Evolutionary conservation across 495 filamentous ascomycete genomes (phyloP).

Genomic region (Rusavskia elegans): DNA sequence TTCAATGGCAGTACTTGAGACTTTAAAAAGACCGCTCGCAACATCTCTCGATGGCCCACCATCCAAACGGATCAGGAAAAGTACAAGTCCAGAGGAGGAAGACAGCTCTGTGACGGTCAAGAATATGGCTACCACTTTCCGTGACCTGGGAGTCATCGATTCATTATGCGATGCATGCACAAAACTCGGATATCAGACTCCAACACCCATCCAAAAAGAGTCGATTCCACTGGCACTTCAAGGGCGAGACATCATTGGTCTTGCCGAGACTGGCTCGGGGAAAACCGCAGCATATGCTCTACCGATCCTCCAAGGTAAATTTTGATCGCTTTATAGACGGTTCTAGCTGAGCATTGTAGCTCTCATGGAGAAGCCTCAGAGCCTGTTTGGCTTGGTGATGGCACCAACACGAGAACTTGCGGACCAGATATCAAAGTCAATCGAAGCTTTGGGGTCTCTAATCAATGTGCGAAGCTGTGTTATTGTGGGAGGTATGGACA

Average conservation of each 20-base stretch:
- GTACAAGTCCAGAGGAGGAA: background rate
- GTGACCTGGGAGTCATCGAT: constrained; percentile 76
- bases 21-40: too few relatives aligned
- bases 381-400: constrained; percentile 65
- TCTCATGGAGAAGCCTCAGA: constrained; percentile 66
- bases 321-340: background rate
- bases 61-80: background rate
- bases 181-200: constrained; percentile 63
- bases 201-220: constrained; percentile 64
- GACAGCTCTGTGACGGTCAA: background rate
- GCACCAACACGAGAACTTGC: constrained; percentile 89
- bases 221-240: constrained; percentile 69
- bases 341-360: constrained; percentile 15
- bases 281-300: constrained; percentile 88
- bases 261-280: constrained; percentile 87
- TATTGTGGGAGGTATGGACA: constrained; percentile 87
- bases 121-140: constrained; percentile 35
- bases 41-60: too few relatives aligned
- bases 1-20: too few relatives aligned
- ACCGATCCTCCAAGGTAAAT: constrained; percentile 59
- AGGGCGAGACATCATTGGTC: constrained; percentile 74
- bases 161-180: constrained; percentile 75
- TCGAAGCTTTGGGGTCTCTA: constrained; percentile 68
- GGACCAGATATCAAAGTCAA: constrained; percentile 70
- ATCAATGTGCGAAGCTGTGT: constrained; percentile 67